A percentile compares a stretch with the other conserved stretches of the same genome.
Evolutionary conservation across 106 monocot species (phyloP).

Genomic region (Alisma plantagoaquatica): DNA sequence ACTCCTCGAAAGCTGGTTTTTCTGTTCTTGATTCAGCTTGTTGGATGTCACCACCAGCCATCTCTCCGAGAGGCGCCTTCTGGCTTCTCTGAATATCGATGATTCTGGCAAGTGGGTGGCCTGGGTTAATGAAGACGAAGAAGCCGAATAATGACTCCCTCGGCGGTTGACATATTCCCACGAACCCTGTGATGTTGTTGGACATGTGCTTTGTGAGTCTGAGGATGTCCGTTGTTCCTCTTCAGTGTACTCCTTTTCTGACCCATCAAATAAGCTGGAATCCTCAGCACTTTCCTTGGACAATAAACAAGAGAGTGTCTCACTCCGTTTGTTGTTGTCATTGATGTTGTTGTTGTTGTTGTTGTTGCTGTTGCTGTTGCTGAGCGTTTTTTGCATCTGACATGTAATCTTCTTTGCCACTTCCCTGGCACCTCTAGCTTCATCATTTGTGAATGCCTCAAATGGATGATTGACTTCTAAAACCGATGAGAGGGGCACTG

Average conservation of each 20-base stretch:
- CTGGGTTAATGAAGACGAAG: slow-evolving; percentile 41
- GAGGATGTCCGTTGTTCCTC: slow-evolving; percentile 31
- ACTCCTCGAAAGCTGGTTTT: slow-evolving; percentile 18
- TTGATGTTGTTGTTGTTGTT: too few relatives aligned
- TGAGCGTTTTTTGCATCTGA: slow-evolving; percentile 33
- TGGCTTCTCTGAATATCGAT: slow-evolving; percentile 72
- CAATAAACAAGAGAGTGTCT: slow-evolving; percentile 42
- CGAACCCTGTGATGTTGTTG: slow-evolving; percentile 45
- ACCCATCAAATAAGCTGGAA: slow-evolving; percentile 49
- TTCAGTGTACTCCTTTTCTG: slow-evolving; percentile 49
- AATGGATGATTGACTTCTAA: too few relatives aligned
- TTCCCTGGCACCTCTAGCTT: slow-evolving; percentile 24
- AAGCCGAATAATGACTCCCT: slow-evolving; percentile 41
- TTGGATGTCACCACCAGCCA: slow-evolving; percentile 39
- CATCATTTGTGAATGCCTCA: slow-evolving; percentile 9
- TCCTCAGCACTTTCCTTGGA: slow-evolving; percentile 70
- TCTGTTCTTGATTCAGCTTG: slow-evolving; percentile 21
- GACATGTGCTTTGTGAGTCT: slow-evolving; percentile 43
- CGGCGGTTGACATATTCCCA: slow-evolving; percentile 34
- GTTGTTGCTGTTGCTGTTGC: too few relatives aligned
- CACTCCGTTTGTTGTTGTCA: too few relatives aligned
- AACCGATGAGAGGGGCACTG: too few relatives aligned
- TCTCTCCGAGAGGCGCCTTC: slow-evolving; percentile 83
- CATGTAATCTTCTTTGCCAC: slow-evolving; percentile 35
- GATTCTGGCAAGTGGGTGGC: slow-evolving; percentile 58